Evolutionary conservation across 225 moss, liverwort and hornwort species (phyloP).

Genomic region (Takakia lepidozioides): DNA sequence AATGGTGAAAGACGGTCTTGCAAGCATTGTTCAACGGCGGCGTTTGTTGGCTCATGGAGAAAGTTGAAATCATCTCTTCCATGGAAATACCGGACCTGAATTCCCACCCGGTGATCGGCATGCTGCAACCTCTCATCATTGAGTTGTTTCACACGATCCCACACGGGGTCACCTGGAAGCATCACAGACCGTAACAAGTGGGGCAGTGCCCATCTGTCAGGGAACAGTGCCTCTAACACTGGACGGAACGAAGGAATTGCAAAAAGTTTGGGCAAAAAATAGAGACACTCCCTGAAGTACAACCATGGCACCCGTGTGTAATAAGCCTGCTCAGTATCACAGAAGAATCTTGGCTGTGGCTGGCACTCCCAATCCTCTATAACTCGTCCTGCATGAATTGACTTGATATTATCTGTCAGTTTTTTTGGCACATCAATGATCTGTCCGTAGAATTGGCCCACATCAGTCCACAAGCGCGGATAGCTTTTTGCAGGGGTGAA

Average conservation of each 20-base stretch:
- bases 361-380: slow-evolving; percentile 13
- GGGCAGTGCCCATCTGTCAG: slow-evolving; percentile 19
- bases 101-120: slow-evolving; percentile 17
- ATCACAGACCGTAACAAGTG: slow-evolving; percentile 19
- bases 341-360: slow-evolving; percentile 25
- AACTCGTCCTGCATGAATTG: background rate
- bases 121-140: too few relatives aligned
- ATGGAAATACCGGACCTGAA: slow-evolving; percentile 14
- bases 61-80: slow-evolving; percentile 13
- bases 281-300: slow-evolving; percentile 16
- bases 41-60: slow-evolving; percentile 17
- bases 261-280: slow-evolving; percentile 23
- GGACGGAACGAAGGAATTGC: slow-evolving; percentile 17
- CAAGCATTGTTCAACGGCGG: slow-evolving; percentile 27
- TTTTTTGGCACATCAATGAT: background rate
- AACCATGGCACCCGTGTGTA: slow-evolving; percentile 11
- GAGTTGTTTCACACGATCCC: too few relatives aligned
- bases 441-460: slow-evolving; percentile 5
- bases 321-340: slow-evolving; percentile 20
- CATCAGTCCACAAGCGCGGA: background rate
- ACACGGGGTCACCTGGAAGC: slow-evolving; percentile 20
- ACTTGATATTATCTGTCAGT: too few relatives aligned
- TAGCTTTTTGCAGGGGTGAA: background rate
- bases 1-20: slow-evolving; percentile 20
- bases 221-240: slow-evolving; percentile 28